Evolutionary conservation across 441 rosid species (phyloP).

Genomic region (Pelargonium cotyledonis): DNA sequence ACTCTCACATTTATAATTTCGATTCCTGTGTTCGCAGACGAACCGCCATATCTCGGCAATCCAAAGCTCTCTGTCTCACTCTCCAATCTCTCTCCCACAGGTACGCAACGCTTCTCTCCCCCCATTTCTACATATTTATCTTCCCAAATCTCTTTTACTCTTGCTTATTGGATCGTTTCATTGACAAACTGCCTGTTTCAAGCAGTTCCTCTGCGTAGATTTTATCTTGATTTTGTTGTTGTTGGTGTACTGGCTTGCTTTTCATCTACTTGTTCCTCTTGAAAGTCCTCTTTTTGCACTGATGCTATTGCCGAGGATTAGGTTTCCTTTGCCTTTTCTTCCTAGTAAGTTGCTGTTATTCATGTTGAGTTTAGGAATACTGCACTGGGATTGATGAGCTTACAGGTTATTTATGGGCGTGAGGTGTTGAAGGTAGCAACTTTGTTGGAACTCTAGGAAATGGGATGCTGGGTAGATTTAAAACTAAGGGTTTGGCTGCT

Average conservation of each 20-base stretch:
- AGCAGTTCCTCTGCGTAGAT: background rate
- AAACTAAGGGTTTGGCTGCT: background rate
- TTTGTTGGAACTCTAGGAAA: background rate
- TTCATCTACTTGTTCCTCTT: no score
- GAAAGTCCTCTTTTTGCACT: no score
- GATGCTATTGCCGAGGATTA: background rate
- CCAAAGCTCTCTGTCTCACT: slow-evolving; percentile 14
- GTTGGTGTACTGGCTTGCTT: background rate
- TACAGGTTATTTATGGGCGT: background rate
- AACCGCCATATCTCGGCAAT: slow-evolving; percentile 19
- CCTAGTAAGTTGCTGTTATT: background rate
- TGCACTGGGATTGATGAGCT: background rate
- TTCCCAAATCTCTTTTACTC: background rate
- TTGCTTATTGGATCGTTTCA: background rate
- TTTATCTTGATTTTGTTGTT: background rate
- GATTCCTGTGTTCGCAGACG: background rate
- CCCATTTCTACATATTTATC: background rate
- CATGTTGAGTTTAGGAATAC: background rate
- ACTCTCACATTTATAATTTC: no score
- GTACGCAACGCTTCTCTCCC: slow-evolving; percentile 14
- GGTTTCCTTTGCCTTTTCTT: background rate
- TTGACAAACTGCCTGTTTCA: background rate
- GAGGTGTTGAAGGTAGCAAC: background rate
- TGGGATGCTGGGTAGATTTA: background rate
- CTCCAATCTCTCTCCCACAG: slow-evolving; percentile 14